A percentile compares a stretch with the other conserved stretches of the same genome.
Evolutionary conservation across 2,329 filamentous ascomycete genomes (phyloP).

Genomic region (Helicocarpus griseus): DNA sequence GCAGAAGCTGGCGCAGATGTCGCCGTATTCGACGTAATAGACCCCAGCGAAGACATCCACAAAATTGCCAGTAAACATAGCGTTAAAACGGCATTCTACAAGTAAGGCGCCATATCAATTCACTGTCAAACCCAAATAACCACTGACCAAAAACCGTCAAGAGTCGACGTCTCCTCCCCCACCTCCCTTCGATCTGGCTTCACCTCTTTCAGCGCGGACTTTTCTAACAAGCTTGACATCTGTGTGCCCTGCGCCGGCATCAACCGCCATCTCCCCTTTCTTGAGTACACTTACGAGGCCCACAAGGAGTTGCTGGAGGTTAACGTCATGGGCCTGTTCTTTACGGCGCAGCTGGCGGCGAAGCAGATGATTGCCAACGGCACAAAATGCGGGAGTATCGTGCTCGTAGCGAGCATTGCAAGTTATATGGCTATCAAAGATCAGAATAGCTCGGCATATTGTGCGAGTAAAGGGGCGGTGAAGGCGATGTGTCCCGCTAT

Average conservation of each 20-base stretch:
- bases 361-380: conserved; percentile 43
- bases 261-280: conserved; percentile 48
- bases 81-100: conserved; percentile 2
- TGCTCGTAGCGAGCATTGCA: conserved; percentile 46
- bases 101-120: neutral
- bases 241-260: conserved; percentile 81
- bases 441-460: conserved; percentile 40
- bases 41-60: neutral
- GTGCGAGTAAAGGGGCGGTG: conserved; percentile 40
- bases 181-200: conserved; percentile 25
- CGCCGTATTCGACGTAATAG: conserved; percentile 28
- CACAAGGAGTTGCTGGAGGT: conserved; percentile 34
- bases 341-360: conserved; percentile 40
- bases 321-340: conserved; percentile 39
- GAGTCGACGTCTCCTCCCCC: conserved; percentile 32
- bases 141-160: conserved; percentile 6
- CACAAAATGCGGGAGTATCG: conserved; percentile 43
- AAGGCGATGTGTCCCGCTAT: conserved; percentile 39
- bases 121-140: neutral
- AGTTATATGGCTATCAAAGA: conserved; percentile 42
- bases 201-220: conserved; percentile 24
- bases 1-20: conserved; percentile 39
- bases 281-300: conserved; percentile 36
- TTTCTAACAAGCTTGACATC: conserved; percentile 55
- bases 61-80: neutral